Conservation (phyloP, 192 early-diverging fungal genomes). For the Entrophospora sp. region DNA sequence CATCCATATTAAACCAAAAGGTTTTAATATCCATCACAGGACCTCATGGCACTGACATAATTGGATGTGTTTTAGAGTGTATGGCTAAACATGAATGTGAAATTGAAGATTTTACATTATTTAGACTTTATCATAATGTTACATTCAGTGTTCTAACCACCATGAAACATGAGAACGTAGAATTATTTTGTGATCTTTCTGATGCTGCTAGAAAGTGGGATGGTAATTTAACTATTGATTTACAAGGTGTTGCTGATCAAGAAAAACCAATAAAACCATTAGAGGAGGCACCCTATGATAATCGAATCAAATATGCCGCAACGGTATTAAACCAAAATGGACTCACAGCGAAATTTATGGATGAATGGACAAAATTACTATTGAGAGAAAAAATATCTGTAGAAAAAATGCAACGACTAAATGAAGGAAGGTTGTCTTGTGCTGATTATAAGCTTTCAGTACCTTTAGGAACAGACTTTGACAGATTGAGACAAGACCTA, state of each 20-base stretch:
- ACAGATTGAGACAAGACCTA: constrained; percentile 58
- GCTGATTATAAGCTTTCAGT: constrained; percentile 82
- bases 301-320: constrained; percentile 78
- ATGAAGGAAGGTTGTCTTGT: constrained; percentile 58
- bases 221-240: constrained; percentile 74
- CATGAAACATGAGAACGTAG: constrained; percentile 62
- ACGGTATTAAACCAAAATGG: constrained; percentile 82
- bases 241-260: constrained; percentile 47
- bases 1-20: constrained; percentile 56
- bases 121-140: constrained; percentile 87
- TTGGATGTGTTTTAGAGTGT: constrained; percentile 70
- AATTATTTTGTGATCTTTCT: constrained; percentile 69
- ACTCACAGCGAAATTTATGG: constrained; percentile 63
- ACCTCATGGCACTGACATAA: constrained; percentile 87
- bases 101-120: constrained; percentile 82
- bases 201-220: constrained; percentile 77
- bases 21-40: constrained; percentile 76
- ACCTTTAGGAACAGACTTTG: constrained; percentile 54
- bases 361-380: constrained; percentile 72
- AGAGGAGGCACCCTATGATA: constrained; percentile 80
- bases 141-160: constrained; percentile 84
- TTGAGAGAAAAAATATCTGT: constrained; percentile 72
- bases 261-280: constrained; percentile 40
- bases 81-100: constrained; percentile 64
- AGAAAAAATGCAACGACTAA: constrained; percentile 79